Evolutionary conservation across 108 stramenopile genomes (phyloP), one percentile per base, ranked within the genome.

Genomic region (Discostella pseudostelligera): DNA sequence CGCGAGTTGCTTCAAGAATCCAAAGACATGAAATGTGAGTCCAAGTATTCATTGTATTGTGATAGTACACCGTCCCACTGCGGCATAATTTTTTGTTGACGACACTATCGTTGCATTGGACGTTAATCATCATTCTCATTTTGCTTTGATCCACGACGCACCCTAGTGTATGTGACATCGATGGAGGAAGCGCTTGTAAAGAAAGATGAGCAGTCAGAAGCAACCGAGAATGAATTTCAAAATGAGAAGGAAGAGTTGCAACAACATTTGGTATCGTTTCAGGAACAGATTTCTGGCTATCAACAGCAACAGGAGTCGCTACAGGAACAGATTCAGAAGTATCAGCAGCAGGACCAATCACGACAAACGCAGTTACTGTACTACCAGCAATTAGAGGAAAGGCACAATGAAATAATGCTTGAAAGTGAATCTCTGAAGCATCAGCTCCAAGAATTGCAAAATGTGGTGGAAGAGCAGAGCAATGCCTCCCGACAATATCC

Each of bases 391-490:
- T 26, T 25, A 4, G 35, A 65, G 29, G 29, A 32, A 35, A 17
- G 26, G 26, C 25, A 56, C n/a, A 29, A 60, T 28, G 40, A 53
- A 28, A 29, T 61, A 19, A 16, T 54, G 14, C 47, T 40, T 32
- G 51, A 61, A 21, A 70, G 61, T 37, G 50, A 70, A 53, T 29
- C 48, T 20, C 51, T 70, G 2, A 54, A 59, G 37, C 22, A 58
- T 36, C 56, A 72, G 43, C 48, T 72, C 36, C 39, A 51, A 42
- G 47, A 57, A 17, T 57, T 72, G 49, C 46, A 62, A 36, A 22
- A 63, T 65, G 39, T 43, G 43, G 9, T 72, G 12, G 55, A 65
- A 28, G 29, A 65, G 0, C 55, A 65, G 22, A 50, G 49, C 24
- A 13, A 1, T n/a, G 22, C 49, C 9, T 50, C 49, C 11, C 44